These are phyloP conservation scores for Carex cristatella DNA, from an alignment of 176 grass and related monocot species.

Conservation along the genomic window DNA sequence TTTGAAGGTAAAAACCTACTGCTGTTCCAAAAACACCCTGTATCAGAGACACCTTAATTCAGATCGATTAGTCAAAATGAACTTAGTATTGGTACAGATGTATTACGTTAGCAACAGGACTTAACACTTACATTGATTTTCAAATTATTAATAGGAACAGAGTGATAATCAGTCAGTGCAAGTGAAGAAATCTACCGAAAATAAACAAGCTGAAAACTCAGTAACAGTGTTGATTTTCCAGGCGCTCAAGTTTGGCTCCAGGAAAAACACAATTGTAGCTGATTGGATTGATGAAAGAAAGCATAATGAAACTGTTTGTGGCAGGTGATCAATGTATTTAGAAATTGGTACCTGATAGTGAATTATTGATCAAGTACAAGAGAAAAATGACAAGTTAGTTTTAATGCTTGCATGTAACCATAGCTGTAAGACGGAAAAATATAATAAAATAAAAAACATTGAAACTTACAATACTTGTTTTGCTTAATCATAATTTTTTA, in stretches of 20 bases:
- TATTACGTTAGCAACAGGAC: neutral
- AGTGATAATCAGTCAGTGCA: no score
- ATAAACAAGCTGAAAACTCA: constrained; percentile 53
- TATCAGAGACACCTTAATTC: neutral
- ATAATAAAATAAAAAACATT: neutral
- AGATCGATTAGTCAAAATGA: neutral
- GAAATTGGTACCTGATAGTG: constrained; percentile 40
- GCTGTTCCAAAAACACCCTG: constrained; percentile 63
- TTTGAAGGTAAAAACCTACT: constrained; percentile 49
- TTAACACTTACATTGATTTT: neutral
- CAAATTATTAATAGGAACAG: no score
- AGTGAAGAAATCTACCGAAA: constrained; percentile 36
- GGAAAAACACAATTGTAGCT: constrained; percentile 32
- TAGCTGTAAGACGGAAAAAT: neutral
- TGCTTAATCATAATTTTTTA: neutral
- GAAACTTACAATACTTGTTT: no score
- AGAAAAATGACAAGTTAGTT: neutral
- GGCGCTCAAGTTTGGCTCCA: constrained; percentile 26
- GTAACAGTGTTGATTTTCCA: constrained; percentile 50
- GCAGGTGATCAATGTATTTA: constrained; percentile 45
- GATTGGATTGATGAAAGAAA: constrained; percentile 56
- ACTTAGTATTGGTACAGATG: neutral
- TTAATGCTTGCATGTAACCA: neutral
- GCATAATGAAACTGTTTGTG: constrained; percentile 63
- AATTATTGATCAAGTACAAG: neutral